Percentiles rank a stretch among this genome's conserved stretches.
These are phyloP conservation scores for Paramyrothecium roridum DNA, from an alignment of 2,329 filamentous ascomycete species.

Conservation along the genomic window DNA sequence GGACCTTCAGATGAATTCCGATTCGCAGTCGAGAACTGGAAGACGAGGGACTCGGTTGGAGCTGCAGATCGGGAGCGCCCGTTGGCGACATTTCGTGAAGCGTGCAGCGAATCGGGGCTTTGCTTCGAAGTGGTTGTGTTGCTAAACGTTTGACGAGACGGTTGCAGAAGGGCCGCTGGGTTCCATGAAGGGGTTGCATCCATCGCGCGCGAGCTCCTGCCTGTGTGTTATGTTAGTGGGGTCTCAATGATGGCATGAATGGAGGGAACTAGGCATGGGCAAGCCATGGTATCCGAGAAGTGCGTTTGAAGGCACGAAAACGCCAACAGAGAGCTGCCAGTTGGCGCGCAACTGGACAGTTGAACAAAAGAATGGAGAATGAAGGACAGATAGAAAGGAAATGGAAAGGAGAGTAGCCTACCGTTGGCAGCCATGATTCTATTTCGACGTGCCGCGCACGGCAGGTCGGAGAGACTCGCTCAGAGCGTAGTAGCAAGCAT, in stretches of 20 bases:
- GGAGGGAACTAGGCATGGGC: not conserved
- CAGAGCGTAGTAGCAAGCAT: not conserved
- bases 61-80: constrained; percentile 18
- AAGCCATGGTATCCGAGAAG: not conserved
- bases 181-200: constrained; percentile 34
- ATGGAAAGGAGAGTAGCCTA: not conserved
- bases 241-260: constrained; percentile 1
- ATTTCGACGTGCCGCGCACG: not conserved
- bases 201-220: constrained; percentile 21
- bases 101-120: constrained; percentile 16
- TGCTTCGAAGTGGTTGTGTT: constrained; percentile 19
- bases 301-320: too few relatives aligned
- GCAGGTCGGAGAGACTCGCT: not conserved
- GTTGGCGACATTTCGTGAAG: constrained; percentile 14
- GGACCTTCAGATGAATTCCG: constrained; percentile 28
- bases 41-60: constrained; percentile 29
- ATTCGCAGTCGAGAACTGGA: constrained; percentile 38
- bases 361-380: too few relatives aligned
- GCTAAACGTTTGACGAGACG: constrained; percentile 25
- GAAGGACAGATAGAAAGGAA: too few relatives aligned
- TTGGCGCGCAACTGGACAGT: too few relatives aligned
- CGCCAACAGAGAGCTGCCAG: too few relatives aligned
- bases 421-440: not conserved
- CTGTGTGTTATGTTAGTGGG: constrained; percentile 14
- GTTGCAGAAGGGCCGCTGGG: constrained; percentile 36